Base-by-base conservation (phyloP, 2,329 filamentous ascomycete genomes). In the Cercospora zeae-maydis region DNA sequence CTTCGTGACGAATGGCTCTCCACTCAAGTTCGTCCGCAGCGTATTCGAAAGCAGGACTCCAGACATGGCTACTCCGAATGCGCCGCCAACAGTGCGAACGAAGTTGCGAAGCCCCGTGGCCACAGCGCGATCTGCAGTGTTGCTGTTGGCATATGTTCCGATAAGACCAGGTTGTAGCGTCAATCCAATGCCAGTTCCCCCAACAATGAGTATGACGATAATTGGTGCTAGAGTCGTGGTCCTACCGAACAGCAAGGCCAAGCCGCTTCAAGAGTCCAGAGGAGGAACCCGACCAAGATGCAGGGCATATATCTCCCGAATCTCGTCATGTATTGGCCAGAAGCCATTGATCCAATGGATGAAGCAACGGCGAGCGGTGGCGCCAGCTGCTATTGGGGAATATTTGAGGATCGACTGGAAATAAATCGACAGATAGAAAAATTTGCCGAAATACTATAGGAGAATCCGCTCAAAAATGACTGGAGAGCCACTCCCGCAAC, bases 41-140 rank as follows among this genome's bases (percentile, higher is more conserved):
- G 56, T 45, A 36, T 70, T 76, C 9, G 67, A 56, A 13, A 83
- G 73, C 1, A 86, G 75, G 2, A 83, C 83, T 1, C 83, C 84
- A 0, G 82, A 84, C 8, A 87, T 75, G 0, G 84, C 84, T 0
- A 88, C 78, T 0, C 86, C 85, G 13, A 81, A 78, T 1, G 85
- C 78, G 24, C 85, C 86, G 9, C 86, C 86, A 3, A 85, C 75
- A 52, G 81, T 83, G 7, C 86, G 81, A 63, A 87, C 79, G 70
- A 88, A 88, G 67, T 88, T 88, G 1, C 86, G 79, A 57, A 83
- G 82, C 2, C 83, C 84, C 36, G 87, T 88, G 19, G 87, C 81
- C 1, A 88, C 82, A 0, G 86, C 86, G 19, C 86, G 80, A 47
- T 87, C 82, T 0, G 80, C 75, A 70, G 84, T 85, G 1, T 79